Base-by-base conservation (phyloP, 257 asterid species). In the Misopates orontium region DNA sequence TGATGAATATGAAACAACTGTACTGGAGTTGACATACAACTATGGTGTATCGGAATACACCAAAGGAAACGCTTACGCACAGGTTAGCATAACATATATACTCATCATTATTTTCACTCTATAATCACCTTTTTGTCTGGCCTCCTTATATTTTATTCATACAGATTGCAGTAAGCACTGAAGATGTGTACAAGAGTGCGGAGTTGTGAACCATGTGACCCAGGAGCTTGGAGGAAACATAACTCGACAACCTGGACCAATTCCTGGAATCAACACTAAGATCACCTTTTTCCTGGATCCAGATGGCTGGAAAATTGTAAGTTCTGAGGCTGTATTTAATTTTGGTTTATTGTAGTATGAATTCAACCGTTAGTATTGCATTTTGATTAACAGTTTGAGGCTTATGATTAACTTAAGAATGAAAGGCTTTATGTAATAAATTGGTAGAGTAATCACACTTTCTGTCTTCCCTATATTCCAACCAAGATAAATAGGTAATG, bases 281-380 rank as follows among this genome's bases (percentile, higher is more conserved):
- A 86, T 93, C 75, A 83, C 87, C 64, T 81, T 96, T 68, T 87
- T 93, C 71, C 75, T 90, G 49, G 97, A 93, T 62, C 99, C 99
- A n/a, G 97, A 93, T 82, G 99, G 99, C 14, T 93, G 99, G 99
- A 93, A 93, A 83, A 90, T 94, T 56, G 97, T 90, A 77, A 90
- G 95, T 76, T 60, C 42, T 44, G 50, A 32, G 42, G 56, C 65
- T 11, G 21, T 10, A 16, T 14, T 13, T 49, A 15, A 28, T 28
- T 39, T 36, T 31, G 5, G 56, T 47, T 62, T 36, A 28, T 9
- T 48, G 20, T 41, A 6, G 14, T 19, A 22, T 41, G 10, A 63
- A 23, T 39, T 13, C 10, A 4, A 16, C 49, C 28, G 47, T 23
- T 47, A 8, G 20, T 13, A 39, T 47, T 39, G 24, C 12, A 17